Evolutionary conservation across 2,329 filamentous ascomycete genomes (phyloP).

Genomic region (Chrysoporthe deuterocubensis): DNA sequence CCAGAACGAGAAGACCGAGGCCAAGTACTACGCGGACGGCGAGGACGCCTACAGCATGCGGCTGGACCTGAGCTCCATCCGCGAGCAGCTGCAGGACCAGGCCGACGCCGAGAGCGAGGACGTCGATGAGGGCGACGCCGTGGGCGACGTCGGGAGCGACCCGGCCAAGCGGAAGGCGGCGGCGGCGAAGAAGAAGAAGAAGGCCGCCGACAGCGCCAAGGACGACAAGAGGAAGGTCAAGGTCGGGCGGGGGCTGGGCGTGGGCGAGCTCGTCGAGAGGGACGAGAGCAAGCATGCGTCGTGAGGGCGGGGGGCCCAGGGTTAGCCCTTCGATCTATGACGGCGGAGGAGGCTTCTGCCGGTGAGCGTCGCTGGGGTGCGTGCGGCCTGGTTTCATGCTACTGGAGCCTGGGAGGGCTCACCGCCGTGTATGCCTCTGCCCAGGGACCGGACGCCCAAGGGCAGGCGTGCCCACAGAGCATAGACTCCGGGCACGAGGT

Average conservation of each 20-base stretch:
- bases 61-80: constrained; percentile 73
- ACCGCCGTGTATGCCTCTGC: not conserved
- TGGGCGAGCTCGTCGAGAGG: constrained; percentile 77
- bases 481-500: not conserved
- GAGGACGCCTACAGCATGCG: constrained; percentile 96
- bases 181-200: constrained; percentile 28
- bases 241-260: constrained; percentile 78
- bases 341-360: not conserved
- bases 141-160: constrained; percentile 66
- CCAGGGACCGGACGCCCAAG: not conserved
- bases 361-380: too few relatives aligned
- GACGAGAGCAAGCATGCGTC: constrained; percentile 59
- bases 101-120: constrained; percentile 41
- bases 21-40: constrained; percentile 95
- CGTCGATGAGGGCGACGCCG: constrained; percentile 70
- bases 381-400: not conserved
- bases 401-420: not conserved
- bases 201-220: constrained; percentile 37
- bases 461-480: not conserved
- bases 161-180: constrained; percentile 41
- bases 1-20: constrained; percentile 81
- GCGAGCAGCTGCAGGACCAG: constrained; percentile 50
- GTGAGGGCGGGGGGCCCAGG: not conserved
- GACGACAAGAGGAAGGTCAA: constrained; percentile 81
- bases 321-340: not conserved